Evolutionary conservation across 2,329 filamentous ascomycete species (phyloP).

Genomic region (Cercospora sp.): DNA sequence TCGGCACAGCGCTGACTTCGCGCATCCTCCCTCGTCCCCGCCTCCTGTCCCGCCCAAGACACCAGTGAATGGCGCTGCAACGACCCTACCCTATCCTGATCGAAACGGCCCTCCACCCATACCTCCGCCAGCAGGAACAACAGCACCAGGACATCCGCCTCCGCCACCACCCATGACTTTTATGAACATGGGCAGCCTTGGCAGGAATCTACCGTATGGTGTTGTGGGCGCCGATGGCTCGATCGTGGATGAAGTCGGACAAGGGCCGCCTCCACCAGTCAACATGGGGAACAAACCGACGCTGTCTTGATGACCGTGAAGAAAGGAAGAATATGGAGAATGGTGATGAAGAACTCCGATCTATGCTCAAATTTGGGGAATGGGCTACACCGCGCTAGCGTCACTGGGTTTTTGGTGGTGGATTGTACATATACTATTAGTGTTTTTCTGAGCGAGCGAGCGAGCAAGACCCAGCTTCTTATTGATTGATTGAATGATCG

Average conservation of each 20-base stretch:
- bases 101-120: slow-evolving; percentile 14
- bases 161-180: slow-evolving; percentile 31
- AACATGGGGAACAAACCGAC: slow-evolving; percentile 81
- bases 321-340: not conserved
- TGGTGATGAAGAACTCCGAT: not conserved
- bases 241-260: slow-evolving; percentile 53
- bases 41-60: slow-evolving; percentile 37
- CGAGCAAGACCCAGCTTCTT: not conserved
- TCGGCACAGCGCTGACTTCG: slow-evolving; percentile 24
- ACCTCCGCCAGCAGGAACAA: not conserved
- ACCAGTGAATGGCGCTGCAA: slow-evolving; percentile 20
- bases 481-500: not conserved
- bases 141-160: not conserved
- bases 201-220: slow-evolving; percentile 68
- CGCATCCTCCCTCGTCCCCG: slow-evolving; percentile 10
- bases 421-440: too few relatives aligned
- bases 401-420: too few relatives aligned
- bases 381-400: not conserved
- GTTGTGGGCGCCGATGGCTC: slow-evolving; percentile 43
- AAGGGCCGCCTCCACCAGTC: slow-evolving; percentile 71
- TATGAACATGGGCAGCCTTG: slow-evolving; percentile 38
- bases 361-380: not conserved
- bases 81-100: slow-evolving; percentile 30
- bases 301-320: slow-evolving; percentile 9
- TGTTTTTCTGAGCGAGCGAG: not conserved